phyloP scores from a whole-genome alignment of 2,329 filamentous ascomycete genomes.

The Ambrosiella beaveri region DNA sequence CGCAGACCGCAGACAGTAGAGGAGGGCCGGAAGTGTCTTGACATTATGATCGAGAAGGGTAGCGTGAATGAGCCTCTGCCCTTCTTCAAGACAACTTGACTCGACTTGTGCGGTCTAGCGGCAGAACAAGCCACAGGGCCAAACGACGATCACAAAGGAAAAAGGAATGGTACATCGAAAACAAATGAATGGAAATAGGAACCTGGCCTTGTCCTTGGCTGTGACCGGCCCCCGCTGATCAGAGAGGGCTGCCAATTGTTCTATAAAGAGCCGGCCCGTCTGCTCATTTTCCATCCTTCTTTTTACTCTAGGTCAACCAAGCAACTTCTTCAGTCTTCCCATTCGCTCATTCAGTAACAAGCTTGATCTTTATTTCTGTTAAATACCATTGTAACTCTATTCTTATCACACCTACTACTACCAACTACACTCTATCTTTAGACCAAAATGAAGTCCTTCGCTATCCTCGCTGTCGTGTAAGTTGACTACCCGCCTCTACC shows the following conservation, averaged over 20 bases:
- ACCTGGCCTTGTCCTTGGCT: neutral
- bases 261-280: neutral
- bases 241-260: neutral
- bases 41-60: neutral
- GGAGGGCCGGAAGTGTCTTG: neutral
- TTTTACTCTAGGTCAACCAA: neutral
- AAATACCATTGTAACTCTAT: neutral
- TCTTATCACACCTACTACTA: neutral
- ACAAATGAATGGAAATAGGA: neutral
- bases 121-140: neutral
- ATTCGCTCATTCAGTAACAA: neutral
- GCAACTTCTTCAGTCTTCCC: neutral
- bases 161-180: neutral
- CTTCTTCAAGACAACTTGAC: neutral
- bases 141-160: neutral
- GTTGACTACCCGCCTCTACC: neutral
- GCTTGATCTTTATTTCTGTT: constrained; percentile 3
- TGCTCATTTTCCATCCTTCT: neutral
- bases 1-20: neutral
- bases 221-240: neutral
- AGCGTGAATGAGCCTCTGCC: neutral
- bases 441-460: constrained; percentile 9
- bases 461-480: constrained; percentile 7
- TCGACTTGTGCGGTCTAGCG: neutral
- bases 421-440: constrained; percentile 3